Percentiles rank a stretch among this genome's conserved stretches.
Evolutionary conservation across 805 yeast species (phyloP).

Genomic region (Wickerhamomyces subpelliculosus): DNA sequence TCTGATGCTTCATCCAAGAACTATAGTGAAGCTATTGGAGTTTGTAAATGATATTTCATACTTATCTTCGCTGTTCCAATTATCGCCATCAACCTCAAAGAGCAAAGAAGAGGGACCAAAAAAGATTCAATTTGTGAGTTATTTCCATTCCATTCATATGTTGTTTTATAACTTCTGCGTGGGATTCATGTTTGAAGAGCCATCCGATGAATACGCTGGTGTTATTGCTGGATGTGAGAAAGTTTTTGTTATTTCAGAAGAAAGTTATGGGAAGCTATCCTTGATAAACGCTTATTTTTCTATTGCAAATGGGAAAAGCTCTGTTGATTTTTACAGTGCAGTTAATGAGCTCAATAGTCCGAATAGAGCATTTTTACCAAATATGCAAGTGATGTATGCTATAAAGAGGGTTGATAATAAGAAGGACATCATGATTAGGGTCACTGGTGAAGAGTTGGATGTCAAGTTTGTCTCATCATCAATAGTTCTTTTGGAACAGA

Average conservation of each 20-base stretch:
- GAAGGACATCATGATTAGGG: conserved; percentile 38
- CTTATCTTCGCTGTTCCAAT: no score
- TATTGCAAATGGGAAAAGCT: conserved; percentile 54
- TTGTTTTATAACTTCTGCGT: conserved; percentile 60
- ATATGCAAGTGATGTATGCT: conserved; percentile 51
- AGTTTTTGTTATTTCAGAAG: conserved; percentile 58
- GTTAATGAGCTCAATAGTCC: conserved; percentile 39
- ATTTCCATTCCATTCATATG: conserved; percentile 46
- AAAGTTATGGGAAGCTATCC: conserved; percentile 58
- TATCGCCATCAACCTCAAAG: no score
- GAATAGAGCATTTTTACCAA: conserved; percentile 64
- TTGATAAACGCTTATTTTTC: conserved; percentile 65
- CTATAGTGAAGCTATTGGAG: conserved; percentile 34
- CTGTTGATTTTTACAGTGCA: conserved; percentile 41
- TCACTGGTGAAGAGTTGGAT: conserved; percentile 66
- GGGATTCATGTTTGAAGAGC: conserved; percentile 68
- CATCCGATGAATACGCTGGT: conserved; percentile 47
- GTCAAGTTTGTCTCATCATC: conserved; percentile 55
- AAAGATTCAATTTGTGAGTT: conserved; percentile 3
- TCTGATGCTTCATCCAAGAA: conserved; percentile 47
- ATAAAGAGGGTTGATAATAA: conserved; percentile 19
- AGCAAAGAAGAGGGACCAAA: no score
- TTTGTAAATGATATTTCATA: conserved; percentile 26
- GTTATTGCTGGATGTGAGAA: conserved; percentile 72
- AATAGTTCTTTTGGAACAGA: conserved; percentile 45